Base-by-base conservation (phyloP, 345 rosid species). In the Combretum micranthum region DNA sequence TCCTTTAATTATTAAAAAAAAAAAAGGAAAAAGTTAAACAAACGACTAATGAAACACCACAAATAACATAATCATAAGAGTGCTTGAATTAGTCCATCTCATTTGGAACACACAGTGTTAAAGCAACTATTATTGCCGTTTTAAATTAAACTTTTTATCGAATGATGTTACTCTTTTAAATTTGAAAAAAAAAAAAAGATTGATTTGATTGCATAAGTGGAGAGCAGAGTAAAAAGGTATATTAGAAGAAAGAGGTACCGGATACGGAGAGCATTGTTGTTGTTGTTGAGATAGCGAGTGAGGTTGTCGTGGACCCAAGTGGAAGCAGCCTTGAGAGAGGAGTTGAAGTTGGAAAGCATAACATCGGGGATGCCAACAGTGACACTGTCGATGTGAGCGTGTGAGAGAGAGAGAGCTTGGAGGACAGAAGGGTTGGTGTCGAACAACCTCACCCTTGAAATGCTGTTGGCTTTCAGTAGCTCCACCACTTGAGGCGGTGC, bases 281-380 rank as follows among this genome's bases (percentile, higher is more conserved):
- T 76, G 12, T 71, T 62, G 16, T 86, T 57, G 75, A 76, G 68
- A 77, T 83, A 91, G 64, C 98, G 96, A 66, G 96, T 88, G 78
- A 88, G 90, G 71, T 91, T 91, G 62, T 91, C 98, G 72, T 91
- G 98, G 20, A 88, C 92, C 98, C 98, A 91, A 53, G 79, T 83
- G 69, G 69, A 76, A 5, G 90, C 98, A 52, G 79, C 88, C 60
- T 85, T 84, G 64, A 7, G 62, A 10, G 96, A 88, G 17, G 90
- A 84, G 79, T 91, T 91, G 21, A 91, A 53, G 68, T 58, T 76
- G 59, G 66, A 78, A 54, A 91, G 82, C 77, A 86, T 69, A 3
- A 63, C 78, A 69, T 88, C 77, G 12, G 81, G 92, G 52, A 91
- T 75, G 60, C 88, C 96, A 3, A 85, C 71, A 43, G 90, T 76